Base-by-base conservation (phyloP, 768 basidiomycete species). In the Gautieria morchelliformis region DNA sequence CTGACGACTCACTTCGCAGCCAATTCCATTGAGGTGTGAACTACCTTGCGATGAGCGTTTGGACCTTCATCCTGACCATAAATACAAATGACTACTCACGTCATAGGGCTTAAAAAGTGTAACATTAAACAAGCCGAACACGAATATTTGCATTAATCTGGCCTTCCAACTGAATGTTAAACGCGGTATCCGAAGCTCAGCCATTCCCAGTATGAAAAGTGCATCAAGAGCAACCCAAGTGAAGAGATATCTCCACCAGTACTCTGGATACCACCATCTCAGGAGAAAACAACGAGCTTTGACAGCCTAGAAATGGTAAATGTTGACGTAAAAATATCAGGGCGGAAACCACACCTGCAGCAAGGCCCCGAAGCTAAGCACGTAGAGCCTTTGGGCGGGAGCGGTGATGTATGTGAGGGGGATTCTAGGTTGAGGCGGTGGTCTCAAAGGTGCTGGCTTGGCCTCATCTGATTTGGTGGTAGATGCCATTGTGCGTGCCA, bases 361-460 rank as follows among this genome's bases (percentile, higher is more conserved):
- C 2, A 92, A 74, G 41, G 84, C 78, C 8, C 85, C 87, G 24
- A 92, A 70, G 59, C 89, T 87, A 45, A 90, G 74, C 61, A 79
- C 78, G 64, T 93, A 90, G 6, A 89, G 77, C 51, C 93, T 77
- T 67, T 92, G 89, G 15, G 89, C 84, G 20, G 89, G 87, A 5
- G 83, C 74, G 65, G 89, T 87, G 32, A 93, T 62, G 65, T 82
- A 83, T 56, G 75, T 78, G 68, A 89, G 85, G 32, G 90, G 80
- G 52, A 95, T 83, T 39, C 87, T 73, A 42, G 90, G 77, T n/a
- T 55, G 41, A 9, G 30, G n/a, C 6, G 30, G n/a, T 17, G 39
- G 41, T 32, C 17, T 19, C 44, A 41, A 49, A 42, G 41, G 19
- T 3, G 41, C 20, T 10, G 22, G 27, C 41, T 19, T 55, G 24